Evolutionary conservation across 2,329 filamentous ascomycete genomes (phyloP).

Genomic region (Diaporthe humulicola): DNA sequence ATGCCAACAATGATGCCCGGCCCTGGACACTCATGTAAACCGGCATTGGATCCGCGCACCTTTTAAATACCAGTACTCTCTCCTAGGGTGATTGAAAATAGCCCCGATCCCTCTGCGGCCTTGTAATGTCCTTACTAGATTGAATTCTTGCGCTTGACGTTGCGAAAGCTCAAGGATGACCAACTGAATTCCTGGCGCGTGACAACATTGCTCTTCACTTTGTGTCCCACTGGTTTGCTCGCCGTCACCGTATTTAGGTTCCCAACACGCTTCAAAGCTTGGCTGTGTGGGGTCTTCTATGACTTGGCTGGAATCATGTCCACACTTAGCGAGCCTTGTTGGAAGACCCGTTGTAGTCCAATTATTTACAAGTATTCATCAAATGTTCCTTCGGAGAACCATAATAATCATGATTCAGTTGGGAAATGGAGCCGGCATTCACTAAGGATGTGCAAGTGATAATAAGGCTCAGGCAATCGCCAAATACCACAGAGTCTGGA

Average conservation of each 20-base stretch:
- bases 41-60: too few relatives aligned
- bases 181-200: neutral
- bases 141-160: neutral
- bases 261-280: neutral
- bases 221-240: neutral
- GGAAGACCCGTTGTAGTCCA: neutral
- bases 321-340: neutral
- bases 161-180: neutral
- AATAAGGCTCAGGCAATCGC: neutral
- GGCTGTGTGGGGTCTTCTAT: neutral
- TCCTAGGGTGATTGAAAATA: neutral
- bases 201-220: neutral
- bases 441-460: neutral
- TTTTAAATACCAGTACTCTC: neutral
- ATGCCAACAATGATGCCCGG: neutral
- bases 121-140: neutral
- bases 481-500: neutral
- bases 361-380: neutral
- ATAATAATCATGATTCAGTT: neutral
- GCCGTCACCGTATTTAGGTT: neutral
- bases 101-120: neutral
- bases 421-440: neutral
- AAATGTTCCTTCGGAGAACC: neutral
- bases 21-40: neutral
- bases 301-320: neutral